Evolutionary conservation across 108 stramenopile genomes (phyloP), one percentile per base, ranked within the genome.

Genomic region (Nitzschia sp.): DNA sequence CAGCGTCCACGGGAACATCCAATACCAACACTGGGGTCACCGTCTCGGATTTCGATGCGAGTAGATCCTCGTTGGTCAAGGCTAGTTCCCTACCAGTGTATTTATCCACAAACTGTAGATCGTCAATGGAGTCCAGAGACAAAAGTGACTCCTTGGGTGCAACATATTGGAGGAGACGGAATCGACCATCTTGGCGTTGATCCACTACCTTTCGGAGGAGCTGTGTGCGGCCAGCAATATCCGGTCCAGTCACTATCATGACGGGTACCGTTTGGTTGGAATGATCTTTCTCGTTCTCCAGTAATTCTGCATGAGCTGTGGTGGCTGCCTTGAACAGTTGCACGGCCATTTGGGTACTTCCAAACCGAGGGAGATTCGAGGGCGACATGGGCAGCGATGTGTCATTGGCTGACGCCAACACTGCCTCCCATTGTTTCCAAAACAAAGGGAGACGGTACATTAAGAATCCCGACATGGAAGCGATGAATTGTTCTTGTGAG

Each of bases 381-480:
- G 29, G 29, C 1, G 29, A 34, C 29, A 34, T 5, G 29, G 29
- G 5, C 1, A 34, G 29, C 3, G 29, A 34, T 1, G 29, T 34
- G 29, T 34, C 29, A 34, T 34, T 34, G 29, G 29, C 29, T 5
- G 29, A 34, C 29, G 6, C 3, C 19, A 91, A 48, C 10, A 83
- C 80, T 14, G 86, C 87, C 25, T 73, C 52, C 22, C 89, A 50
- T 76, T 94, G 89, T 40, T 75, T 73, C 6, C 79, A 74, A 65
- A 92, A 85, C 25, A 94, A 72, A 21, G 93, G 93, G 11, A 90
- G 22, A 6, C 93, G 82, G 70, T 94, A 94, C 14, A 89, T 88
- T 61, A 94, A 76, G 62, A 92, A 91, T 53, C 93, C 93, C 62
- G 86, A 63, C 60, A 88, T 75, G 39, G 88, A 85, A 0, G 87